These are phyloP conservation scores for Oenanthe javanica DNA, from an alignment of 140 eudicot genomes.

Conservation along the genomic window DNA sequence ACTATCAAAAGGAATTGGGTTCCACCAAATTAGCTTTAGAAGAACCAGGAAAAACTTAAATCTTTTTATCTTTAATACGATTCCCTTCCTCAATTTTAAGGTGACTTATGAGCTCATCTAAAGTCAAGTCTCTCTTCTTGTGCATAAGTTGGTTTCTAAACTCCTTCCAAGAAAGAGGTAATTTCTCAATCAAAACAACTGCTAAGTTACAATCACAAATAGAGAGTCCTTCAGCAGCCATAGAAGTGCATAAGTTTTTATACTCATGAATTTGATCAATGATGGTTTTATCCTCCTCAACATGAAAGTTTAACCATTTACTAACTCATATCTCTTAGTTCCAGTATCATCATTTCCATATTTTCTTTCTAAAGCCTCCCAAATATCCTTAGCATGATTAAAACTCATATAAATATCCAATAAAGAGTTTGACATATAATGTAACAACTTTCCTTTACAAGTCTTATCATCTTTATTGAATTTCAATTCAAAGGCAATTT, in stretches of 20 bases:
- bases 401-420: background rate
- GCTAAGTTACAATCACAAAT: background rate
- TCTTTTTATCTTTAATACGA: background rate
- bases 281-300: background rate
- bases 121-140: background rate
- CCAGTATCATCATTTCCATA: conserved; percentile 4
- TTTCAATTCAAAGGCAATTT: background rate
- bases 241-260: background rate
- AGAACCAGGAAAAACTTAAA: background rate
- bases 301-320: background rate
- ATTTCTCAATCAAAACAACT: background rate
- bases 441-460: background rate
- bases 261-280: conserved; percentile 2
- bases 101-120: background rate
- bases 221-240: background rate
- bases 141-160: background rate
- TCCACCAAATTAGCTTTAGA: background rate
- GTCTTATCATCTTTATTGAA: background rate
- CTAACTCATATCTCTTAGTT: background rate
- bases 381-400: background rate
- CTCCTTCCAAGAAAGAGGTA: background rate
- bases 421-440: background rate
- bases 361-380: background rate
- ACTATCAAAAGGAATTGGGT: background rate
- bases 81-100: background rate